Evolutionary conservation across 441 rosid species (phyloP).

Genomic region (Manihot esculenta): DNA sequence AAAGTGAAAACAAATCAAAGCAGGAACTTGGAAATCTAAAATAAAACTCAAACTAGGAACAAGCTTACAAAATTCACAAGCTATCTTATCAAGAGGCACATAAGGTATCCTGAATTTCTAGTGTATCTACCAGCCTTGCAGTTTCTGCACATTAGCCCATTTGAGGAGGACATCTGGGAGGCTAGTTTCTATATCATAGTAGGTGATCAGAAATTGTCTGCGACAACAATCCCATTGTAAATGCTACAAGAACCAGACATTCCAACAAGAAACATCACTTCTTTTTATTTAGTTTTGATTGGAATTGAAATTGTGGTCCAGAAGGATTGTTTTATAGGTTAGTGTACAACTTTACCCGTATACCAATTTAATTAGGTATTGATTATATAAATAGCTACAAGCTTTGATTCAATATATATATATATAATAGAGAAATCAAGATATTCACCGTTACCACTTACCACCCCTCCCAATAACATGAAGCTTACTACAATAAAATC

Average conservation of each 20-base stretch:
- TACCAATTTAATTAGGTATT: neutral
- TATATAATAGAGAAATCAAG: neutral
- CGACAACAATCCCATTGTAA: too few species aligned
- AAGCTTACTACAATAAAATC: neutral
- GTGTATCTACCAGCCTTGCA: neutral
- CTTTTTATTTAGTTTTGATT: too few species aligned
- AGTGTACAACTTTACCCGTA: too few species aligned
- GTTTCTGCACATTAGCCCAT: neutral
- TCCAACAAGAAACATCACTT: neutral
- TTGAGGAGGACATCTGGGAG: too few species aligned
- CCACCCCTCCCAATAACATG: neutral
- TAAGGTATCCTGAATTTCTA: neutral
- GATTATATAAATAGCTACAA: too few species aligned
- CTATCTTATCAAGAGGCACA: neutral
- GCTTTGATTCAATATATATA: too few species aligned
- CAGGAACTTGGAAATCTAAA: neutral
- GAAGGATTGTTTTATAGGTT: neutral
- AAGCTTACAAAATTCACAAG: neutral
- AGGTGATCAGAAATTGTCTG: too few species aligned
- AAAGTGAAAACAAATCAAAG: neutral
- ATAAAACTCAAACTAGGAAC: neutral
- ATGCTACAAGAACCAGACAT: neutral
- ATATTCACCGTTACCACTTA: neutral
- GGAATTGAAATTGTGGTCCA: neutral
- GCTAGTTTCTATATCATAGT: too few species aligned